These are phyloP conservation scores for Schizosaccharomyces lindneri DNA, from an alignment of 805 yeast species.

Conservation along the genomic window DNA sequence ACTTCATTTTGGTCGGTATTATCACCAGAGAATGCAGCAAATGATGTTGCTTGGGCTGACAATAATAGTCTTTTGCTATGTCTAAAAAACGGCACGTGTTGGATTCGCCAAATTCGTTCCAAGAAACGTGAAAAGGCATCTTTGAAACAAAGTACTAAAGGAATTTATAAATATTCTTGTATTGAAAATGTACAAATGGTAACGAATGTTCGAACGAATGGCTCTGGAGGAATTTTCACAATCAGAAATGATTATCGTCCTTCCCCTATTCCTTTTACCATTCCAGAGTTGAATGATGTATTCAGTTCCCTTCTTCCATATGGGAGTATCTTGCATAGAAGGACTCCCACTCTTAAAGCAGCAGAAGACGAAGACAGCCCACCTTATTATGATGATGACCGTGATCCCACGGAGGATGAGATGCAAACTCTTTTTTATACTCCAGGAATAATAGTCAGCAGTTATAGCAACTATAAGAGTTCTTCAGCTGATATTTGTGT, in stretches of 20 bases:
- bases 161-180: constrained; percentile 25
- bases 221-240: constrained; percentile 41
- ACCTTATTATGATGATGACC: background rate
- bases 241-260: constrained; percentile 42
- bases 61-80: constrained; percentile 49
- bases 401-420: background rate
- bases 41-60: constrained; percentile 40
- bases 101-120: constrained; percentile 13
- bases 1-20: constrained; percentile 11
- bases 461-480: background rate
- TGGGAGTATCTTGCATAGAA: background rate
- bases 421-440: background rate
- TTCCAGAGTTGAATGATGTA: background rate
- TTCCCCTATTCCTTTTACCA: background rate
- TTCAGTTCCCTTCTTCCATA: background rate
- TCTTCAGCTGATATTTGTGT: background rate
- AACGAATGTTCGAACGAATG: constrained; percentile 40
- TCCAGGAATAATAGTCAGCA: background rate
- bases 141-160: constrained; percentile 11
- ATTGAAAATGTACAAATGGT: constrained; percentile 30
- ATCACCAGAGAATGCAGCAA: constrained; percentile 28
- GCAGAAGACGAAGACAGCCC: background rate
- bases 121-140: background rate
- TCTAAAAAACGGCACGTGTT: constrained; percentile 47
- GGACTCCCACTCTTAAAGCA: background rate